phyloP scores from a whole-genome alignment of 78 protist species.

The Dictyostelium capitatum region DNA sequence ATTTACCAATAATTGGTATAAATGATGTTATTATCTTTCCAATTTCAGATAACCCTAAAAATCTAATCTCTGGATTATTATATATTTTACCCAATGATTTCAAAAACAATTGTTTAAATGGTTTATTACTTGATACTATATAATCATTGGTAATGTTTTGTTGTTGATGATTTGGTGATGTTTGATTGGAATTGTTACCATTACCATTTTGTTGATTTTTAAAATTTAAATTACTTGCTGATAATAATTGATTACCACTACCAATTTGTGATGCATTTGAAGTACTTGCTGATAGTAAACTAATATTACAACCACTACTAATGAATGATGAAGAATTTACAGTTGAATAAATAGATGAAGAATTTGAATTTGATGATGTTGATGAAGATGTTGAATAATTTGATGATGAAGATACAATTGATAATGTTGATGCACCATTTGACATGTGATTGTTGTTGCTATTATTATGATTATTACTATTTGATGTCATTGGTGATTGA shows the following conservation, averaged over 20 bases:
- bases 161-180: not conserved
- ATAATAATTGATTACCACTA: not conserved
- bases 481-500: not conserved
- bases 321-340: conserved; percentile 8
- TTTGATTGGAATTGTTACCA: not conserved
- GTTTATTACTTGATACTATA: conserved; percentile 12
- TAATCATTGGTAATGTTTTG: not conserved
- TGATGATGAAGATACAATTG: not conserved
- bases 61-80: conserved; percentile 41
- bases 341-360: not conserved
- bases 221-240: conserved; percentile 16
- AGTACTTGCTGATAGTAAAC: not conserved
- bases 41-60: conserved; percentile 31
- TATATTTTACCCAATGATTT: conserved; percentile 52
- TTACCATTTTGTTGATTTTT: not conserved
- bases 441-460: not conserved
- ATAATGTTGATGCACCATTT: not conserved
- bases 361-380: not conserved
- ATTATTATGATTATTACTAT: not conserved
- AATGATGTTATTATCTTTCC: conserved; percentile 32
- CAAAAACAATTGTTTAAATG: conserved; percentile 30
- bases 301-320: conserved; percentile 18
- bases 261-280: not conserved
- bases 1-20: conserved; percentile 37
- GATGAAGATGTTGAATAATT: conserved; percentile 4